Evolutionary conservation across 805 yeast species (phyloP), one percentile per base, ranked within the genome.

Genomic region (Pichia manshurica): DNA sequence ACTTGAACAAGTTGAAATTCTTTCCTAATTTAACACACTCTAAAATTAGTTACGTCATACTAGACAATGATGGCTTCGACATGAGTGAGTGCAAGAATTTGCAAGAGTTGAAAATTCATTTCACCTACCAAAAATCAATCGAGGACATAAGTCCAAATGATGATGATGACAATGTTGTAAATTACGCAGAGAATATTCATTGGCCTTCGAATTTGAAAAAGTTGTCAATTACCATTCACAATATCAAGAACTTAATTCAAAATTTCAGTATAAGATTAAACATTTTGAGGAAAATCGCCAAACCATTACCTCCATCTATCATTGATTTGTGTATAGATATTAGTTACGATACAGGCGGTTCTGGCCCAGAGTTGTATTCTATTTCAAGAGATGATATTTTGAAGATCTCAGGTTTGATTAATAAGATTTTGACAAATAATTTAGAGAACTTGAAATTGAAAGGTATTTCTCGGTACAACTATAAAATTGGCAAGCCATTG

Each of bases 261-360:
- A 57, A 58, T 43, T 61, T 58, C 43, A 55, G 61, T 42, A 53
- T 61, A 38, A 53, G 65, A 42, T 48, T 61, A 42, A 56, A 59
- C 37, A 57, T 61, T 39, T 48, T 61, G 21, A 51, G 50, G 35
- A 61, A 58, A 42, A 53, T 61, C 36, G 53, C 63, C 2, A 58
- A 54, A 41, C 63, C 63, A 21, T 49, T 60, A 31, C 65, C 65
- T 4, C 52, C 52, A 13, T 59, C 65, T 16, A 53, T 60, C 45
- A 44, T 51, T 35, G 65, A 61, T 43, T 47, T 61, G 41, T 60
- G 64, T 36, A 53, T 61, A 46, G 65, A 61, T 56, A 60, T 61
- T 16, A 56, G 61, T 48, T 61, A 58, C 47, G 65, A 61, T 47
- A 60, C 65, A 15, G 65, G 64, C 5, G 63, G 63, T 12, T 57